These are phyloP conservation scores for Clitopilus hobsonii DNA, from an alignment of 768 basidiomycete genomes.

Conservation along the genomic window DNA sequence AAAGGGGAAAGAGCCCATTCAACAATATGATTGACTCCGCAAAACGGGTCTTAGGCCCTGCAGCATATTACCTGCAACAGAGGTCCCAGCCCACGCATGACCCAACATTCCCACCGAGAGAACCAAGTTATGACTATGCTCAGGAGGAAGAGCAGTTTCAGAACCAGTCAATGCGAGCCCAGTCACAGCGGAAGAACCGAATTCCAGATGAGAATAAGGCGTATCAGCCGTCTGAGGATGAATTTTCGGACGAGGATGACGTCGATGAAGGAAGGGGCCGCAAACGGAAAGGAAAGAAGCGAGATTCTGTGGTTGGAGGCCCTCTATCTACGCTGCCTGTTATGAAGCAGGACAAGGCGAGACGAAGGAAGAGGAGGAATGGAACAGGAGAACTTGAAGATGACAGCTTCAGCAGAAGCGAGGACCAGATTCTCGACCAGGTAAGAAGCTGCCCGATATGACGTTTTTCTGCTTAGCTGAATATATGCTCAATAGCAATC, in stretches of 20 bases:
- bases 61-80: slow-evolving; percentile 63
- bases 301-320: slow-evolving; percentile 46
- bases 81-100: slow-evolving; percentile 40
- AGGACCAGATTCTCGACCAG: slow-evolving; percentile 32
- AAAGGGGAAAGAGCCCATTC: slow-evolving; percentile 67
- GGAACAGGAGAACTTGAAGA: slow-evolving; percentile 38
- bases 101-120: slow-evolving; percentile 24
- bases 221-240: slow-evolving; percentile 64
- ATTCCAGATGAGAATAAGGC: slow-evolving; percentile 81
- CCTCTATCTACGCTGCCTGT: slow-evolving; percentile 65
- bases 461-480: not conserved
- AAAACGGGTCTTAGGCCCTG: slow-evolving; percentile 46
- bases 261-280: slow-evolving; percentile 50
- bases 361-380: slow-evolving; percentile 45
- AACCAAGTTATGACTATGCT: slow-evolving; percentile 71
- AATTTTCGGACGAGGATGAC: slow-evolving; percentile 56
- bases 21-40: slow-evolving; percentile 55
- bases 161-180: slow-evolving; percentile 18
- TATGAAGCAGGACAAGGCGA: slow-evolving; percentile 59
- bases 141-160: slow-evolving; percentile 69
- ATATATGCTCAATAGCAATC: slow-evolving; percentile 9
- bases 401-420: slow-evolving; percentile 35
- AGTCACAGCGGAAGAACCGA: slow-evolving; percentile 46
- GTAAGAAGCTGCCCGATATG: slow-evolving; percentile 21
- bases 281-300: slow-evolving; percentile 52